Percentiles rank a stretch among this genome's conserved stretches.
These are phyloP conservation scores for Macrophomina tecta DNA, from an alignment of 2,329 filamentous ascomycete genomes.

Conservation along the genomic window DNA sequence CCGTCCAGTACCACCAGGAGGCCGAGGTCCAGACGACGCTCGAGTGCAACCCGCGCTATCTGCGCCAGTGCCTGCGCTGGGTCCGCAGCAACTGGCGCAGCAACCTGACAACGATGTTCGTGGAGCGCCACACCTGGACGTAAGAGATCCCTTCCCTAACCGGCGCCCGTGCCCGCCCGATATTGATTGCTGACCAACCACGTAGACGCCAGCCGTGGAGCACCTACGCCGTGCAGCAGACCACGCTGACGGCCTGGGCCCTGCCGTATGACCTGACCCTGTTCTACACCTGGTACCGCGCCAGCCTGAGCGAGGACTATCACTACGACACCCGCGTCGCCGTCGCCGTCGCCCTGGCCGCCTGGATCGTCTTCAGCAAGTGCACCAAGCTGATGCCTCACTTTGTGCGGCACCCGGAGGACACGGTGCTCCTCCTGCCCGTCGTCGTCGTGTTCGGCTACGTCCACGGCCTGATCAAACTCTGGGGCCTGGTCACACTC, in stretches of 20 bases:
- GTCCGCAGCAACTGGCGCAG: constrained; percentile 97
- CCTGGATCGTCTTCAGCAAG: constrained; percentile 76
- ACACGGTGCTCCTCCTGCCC: constrained; percentile 74
- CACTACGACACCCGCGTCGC: constrained; percentile 4
- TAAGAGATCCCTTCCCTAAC: constrained; percentile 60
- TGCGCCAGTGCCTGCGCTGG: constrained; percentile 94
- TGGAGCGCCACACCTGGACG: constrained; percentile 84
- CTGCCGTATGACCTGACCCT: constrained; percentile 78
- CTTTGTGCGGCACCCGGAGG: constrained; percentile 81
- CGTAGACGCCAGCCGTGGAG: constrained; percentile 87
- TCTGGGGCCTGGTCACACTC: constrained; percentile 80
- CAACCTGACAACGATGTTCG: constrained; percentile 88
- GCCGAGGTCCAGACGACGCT: constrained; percentile 87
- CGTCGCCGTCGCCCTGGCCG: constrained; percentile 42
- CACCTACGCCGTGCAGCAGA: constrained; percentile 89
- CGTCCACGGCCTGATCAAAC: constrained; percentile 89
- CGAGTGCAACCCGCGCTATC: constrained; percentile 85
- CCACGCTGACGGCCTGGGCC: constrained; percentile 88
- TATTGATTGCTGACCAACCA: constrained; percentile 9
- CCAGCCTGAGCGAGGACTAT: constrained; percentile 19
- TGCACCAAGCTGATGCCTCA: constrained; percentile 88
- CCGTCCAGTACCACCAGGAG: constrained; percentile 88
- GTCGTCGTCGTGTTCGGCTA: constrained; percentile 92
- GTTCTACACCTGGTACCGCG: constrained; percentile 52
- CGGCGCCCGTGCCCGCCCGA: constrained; percentile 8